These are phyloP conservation scores for Coniosporium apollinis DNA, from an alignment of 495 filamentous ascomycete species.

Conservation along the genomic window DNA sequence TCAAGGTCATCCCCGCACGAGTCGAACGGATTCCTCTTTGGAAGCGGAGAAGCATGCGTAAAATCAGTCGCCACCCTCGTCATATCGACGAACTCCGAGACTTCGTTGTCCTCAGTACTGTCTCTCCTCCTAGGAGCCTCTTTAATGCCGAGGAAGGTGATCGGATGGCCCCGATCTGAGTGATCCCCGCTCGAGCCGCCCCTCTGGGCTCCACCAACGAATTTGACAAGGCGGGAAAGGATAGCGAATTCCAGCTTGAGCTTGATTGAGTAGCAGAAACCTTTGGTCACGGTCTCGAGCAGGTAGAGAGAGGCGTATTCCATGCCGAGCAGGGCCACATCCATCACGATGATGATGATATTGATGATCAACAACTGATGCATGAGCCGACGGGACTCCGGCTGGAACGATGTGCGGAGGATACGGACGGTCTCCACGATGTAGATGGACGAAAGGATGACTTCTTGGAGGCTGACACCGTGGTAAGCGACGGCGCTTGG, in stretches of 20 bases:
- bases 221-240: slow-evolving; percentile 30
- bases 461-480: slow-evolving; percentile 49
- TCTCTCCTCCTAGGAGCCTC: too few species aligned
- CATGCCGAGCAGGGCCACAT: slow-evolving; percentile 37
- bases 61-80: slow-evolving; percentile 1
- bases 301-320: slow-evolving; percentile 40
- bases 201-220: too few species aligned
- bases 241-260: slow-evolving; percentile 50
- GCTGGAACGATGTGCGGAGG: slow-evolving; percentile 28
- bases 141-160: too few species aligned
- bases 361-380: slow-evolving; percentile 43
- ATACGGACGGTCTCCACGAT: slow-evolving; percentile 38
- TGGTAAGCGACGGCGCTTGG: too few species aligned
- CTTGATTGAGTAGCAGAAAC: slow-evolving; percentile 46
- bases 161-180: too few species aligned
- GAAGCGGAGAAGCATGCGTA: neutral
- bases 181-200: too few species aligned
- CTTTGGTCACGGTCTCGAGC: slow-evolving; percentile 43
- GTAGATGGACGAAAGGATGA: slow-evolving; percentile 42
- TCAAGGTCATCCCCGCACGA: neutral
- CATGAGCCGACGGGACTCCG: slow-evolving; percentile 34
- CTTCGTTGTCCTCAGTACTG: too few species aligned
- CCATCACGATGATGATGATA: slow-evolving; percentile 36
- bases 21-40: neutral
- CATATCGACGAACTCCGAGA: slow-evolving; percentile 3